Conservation (phyloP, 768 basidiomycete genomes). For the Mycena epipterygia region DNA sequence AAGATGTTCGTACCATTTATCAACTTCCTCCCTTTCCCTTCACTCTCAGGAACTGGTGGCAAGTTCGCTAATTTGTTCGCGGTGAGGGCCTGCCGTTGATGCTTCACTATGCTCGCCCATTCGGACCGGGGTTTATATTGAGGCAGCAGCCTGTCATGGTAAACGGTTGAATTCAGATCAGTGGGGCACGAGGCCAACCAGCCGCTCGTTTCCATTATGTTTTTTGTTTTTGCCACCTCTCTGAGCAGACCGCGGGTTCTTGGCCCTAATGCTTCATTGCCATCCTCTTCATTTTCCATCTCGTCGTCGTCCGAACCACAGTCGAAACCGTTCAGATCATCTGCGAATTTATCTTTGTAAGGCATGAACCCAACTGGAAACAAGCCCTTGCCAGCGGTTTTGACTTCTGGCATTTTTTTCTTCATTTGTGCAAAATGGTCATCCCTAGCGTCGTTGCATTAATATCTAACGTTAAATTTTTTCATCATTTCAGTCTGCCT, state of each 20-base stretch:
- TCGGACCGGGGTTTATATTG: background rate
- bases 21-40: background rate
- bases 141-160: background rate
- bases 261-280: background rate
- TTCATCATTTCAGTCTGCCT: constrained; percentile 35
- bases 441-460: constrained; percentile 45
- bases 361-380: constrained; percentile 25
- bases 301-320: constrained; percentile 5
- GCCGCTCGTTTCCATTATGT: background rate
- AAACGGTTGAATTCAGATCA: background rate
- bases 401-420: constrained; percentile 3
- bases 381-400: constrained; percentile 15
- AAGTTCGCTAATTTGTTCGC: background rate
- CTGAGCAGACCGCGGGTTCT: background rate
- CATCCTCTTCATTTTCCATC: background rate
- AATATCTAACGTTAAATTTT: constrained; percentile 44
- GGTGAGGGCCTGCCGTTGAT: background rate
- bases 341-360: constrained; percentile 7
- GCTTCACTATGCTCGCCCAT: background rate
- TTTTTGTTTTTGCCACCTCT: background rate
- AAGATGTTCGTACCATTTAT: background rate
- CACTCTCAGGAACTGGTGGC: background rate
- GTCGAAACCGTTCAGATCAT: constrained; percentile 8
- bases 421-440: constrained; percentile 39
- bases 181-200: background rate